These are phyloP conservation scores for Astrephomene gubernaculifera DNA, from an alignment of 139 green algal species.

Conservation along the genomic window DNA sequence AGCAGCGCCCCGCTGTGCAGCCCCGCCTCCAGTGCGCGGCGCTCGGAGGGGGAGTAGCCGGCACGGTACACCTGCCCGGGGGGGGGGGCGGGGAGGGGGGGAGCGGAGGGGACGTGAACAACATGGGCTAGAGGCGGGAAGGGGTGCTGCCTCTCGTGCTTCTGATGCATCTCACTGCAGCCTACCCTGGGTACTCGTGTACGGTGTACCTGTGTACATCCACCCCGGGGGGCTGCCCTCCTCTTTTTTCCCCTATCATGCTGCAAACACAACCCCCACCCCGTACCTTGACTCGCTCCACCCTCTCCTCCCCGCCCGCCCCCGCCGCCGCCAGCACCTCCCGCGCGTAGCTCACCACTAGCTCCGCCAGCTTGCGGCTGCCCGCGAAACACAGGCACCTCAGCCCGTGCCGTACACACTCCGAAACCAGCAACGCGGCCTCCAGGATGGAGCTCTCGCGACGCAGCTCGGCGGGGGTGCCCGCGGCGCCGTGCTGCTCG, in stretches of 20 bases:
- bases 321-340: constrained; percentile 76
- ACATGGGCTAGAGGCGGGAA: no score
- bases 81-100: background rate
- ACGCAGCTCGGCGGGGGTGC: constrained; percentile 58
- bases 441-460: constrained; percentile 91
- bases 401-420: constrained; percentile 93
- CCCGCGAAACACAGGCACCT: constrained; percentile 96
- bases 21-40: constrained; percentile 77
- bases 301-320: constrained; percentile 73
- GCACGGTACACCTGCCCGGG: constrained; percentile 60
- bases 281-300: constrained; percentile 68
- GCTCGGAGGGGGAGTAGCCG: constrained; percentile 72
- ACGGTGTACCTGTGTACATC: no score
- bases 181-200: no score
- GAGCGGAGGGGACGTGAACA: no score
- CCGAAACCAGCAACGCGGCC: constrained; percentile 80
- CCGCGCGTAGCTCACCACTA: constrained; percentile 90
- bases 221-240: no score
- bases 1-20: constrained; percentile 66
- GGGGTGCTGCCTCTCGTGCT: no score
- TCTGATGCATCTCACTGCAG: no score
- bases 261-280: no score
- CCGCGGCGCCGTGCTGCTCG: constrained; percentile 42
- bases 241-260: no score
- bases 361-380: constrained; percentile 92